A percentile compares a stretch with the other conserved stretches of the same genome.
Evolutionary conservation across 176 grass and related monocot genomes (phyloP).

Genomic region (Zizania latifolia): DNA sequence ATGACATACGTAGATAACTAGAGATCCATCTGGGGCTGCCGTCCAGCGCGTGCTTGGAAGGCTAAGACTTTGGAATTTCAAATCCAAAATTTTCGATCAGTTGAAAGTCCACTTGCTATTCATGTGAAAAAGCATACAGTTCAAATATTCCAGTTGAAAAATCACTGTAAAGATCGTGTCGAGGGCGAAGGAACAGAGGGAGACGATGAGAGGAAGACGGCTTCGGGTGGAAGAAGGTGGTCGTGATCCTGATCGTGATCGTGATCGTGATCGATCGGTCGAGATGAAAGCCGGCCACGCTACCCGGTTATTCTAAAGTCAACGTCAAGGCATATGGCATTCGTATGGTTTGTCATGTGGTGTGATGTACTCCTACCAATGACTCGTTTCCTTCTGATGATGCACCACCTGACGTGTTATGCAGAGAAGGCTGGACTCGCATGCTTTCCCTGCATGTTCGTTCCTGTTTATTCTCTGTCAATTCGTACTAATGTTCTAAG

Average conservation of each 20-base stretch:
- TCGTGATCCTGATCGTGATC: no score
- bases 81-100: not conserved
- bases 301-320: not conserved
- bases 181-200: not conserved
- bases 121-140: not conserved
- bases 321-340: not conserved
- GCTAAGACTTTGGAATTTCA: not conserved
- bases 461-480: not conserved
- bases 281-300: not conserved
- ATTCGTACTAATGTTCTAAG: not conserved
- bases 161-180: not conserved
- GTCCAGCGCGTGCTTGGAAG: not conserved
- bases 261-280: no score
- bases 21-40: not conserved
- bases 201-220: not conserved
- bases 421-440: not conserved
- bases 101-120: not conserved
- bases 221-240: no score
- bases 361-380: not conserved
- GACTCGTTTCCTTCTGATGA: not conserved
- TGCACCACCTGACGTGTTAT: slow-evolving; percentile 21
- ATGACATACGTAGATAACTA: no score
- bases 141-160: not conserved
- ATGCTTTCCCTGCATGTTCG: not conserved
- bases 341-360: not conserved